phyloP scores from a whole-genome alignment of 306 rosid genomes.

The Acacia acuminata region DNA sequence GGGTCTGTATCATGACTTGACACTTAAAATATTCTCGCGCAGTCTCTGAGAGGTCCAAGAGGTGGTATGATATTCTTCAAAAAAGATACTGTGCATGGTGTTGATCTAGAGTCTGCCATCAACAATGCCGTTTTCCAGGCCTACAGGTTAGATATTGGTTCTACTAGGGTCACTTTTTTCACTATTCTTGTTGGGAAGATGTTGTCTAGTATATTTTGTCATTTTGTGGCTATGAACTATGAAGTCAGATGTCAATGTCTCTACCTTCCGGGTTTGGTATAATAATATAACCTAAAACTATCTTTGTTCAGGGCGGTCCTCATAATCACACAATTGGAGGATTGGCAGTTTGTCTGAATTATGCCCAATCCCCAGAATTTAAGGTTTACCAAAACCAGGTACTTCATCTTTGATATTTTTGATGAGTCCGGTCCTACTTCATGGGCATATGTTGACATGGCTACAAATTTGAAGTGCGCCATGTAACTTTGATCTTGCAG shows the following conservation, averaged over 20 bases:
- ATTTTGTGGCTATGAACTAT: background rate
- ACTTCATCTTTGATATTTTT: background rate
- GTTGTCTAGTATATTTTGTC: background rate
- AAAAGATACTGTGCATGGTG: constrained; percentile 77
- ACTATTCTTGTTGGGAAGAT: background rate
- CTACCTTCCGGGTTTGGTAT: background rate
- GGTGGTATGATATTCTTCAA: constrained; percentile 98
- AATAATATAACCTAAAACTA: background rate
- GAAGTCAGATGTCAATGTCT: background rate
- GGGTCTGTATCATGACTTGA: background rate
- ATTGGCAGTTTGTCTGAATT: background rate
- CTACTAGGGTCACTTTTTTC: background rate
- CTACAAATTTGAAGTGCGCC: background rate
- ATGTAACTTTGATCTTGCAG: background rate
- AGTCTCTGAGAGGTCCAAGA: constrained; percentile 96
- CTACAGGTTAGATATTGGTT: constrained; percentile 59
- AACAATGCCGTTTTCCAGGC: constrained; percentile 96
- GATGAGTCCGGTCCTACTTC: background rate
- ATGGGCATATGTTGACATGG: background rate
- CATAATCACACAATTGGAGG: constrained; percentile 4
- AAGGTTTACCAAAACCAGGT: background rate
- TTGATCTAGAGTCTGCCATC: constrained; percentile 85
- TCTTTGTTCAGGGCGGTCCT: background rate
- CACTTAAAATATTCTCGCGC: constrained; percentile 22
- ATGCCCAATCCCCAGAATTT: background rate